A percentile compares a stretch with the other conserved stretches of the same genome.
Conservation (phyloP, 805 yeast species). For the Sugiyamaella lignohabitans region DNA sequence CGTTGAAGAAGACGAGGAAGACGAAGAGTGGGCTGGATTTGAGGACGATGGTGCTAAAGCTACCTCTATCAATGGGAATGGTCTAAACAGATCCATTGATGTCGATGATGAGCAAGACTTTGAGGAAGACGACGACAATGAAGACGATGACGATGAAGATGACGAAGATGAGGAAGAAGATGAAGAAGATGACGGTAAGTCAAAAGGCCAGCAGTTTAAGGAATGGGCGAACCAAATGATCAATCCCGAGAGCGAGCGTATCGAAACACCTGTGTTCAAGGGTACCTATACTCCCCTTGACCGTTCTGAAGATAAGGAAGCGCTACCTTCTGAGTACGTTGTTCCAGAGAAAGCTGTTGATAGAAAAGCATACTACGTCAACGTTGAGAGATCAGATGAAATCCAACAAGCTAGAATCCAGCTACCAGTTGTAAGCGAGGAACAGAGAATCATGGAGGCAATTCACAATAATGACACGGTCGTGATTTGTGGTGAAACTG, state of each 20-base stretch:
- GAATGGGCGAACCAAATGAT: constrained; percentile 81
- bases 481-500: constrained; percentile 94
- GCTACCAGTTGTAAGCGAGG: constrained; percentile 86
- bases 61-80: constrained; percentile 18
- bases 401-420: constrained; percentile 63
- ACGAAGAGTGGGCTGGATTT: constrained; percentile 15
- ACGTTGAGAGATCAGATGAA: constrained; percentile 56
- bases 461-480: constrained; percentile 86
- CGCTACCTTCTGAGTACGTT: constrained; percentile 54
- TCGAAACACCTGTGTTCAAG: constrained; percentile 44
- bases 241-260: constrained; percentile 56
- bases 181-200: constrained; percentile 38
- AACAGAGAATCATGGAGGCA: constrained; percentile 92
- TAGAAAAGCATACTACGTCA: constrained; percentile 62
- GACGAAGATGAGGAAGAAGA: constrained; percentile 13
- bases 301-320: constrained; percentile 67
- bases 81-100: constrained; percentile 7
- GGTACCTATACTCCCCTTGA: constrained; percentile 49
- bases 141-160: constrained; percentile 28
- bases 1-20: constrained; percentile 16
- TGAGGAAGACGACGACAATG: constrained; percentile 11
- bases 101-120: constrained; percentile 21
- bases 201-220: constrained; percentile 61
- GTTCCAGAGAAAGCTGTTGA: constrained; percentile 48
- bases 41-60: constrained; percentile 1